Base-by-base conservation (phyloP, 345 rosid species). In the Melastoma malabathricum region DNA sequence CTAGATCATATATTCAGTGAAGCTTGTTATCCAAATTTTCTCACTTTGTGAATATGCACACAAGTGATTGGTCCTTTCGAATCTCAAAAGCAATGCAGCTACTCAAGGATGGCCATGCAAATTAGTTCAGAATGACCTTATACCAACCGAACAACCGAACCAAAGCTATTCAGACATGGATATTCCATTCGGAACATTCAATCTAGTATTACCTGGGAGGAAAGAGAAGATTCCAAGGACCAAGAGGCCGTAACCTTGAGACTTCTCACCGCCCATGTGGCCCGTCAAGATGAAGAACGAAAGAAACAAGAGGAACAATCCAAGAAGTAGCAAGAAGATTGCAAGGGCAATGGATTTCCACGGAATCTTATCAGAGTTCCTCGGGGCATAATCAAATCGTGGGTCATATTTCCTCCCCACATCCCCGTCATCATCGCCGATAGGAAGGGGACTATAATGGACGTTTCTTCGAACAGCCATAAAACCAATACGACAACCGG, bases 271-370 rank as follows among this genome's bases (percentile, higher is more conserved):
- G 41, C 79, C 89, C 88, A 89, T 83, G 64, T 89, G 97, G 61
- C 96, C 94, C 4, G 78, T 74, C 54, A 86, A 65, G 68, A 89
- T 73, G 62, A 86, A 81, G 64, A 77, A 44, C 2, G 89, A 66
- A 46, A 89, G 80, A 56, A 80, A 76, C 23, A 89, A 79, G 63
- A 86, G 86, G 53, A 80, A 19, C 2, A 64, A 83, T 43, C 96
- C 96, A 15, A 86, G 88, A 23, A 51, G 59, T 29, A 86, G 75
- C 61, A 89, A 66, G 58, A 80, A 80, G 29, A 86, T 47, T 19
- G 94, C 97, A 29, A 89, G 73, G 19, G 68, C 79, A 39, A 89
- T 78, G 20, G 96, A 89, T 64, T 66, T 89, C 94, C 94, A 81
- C 0, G 97, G 96, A 13, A 86, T 68, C 69, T 58, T 73, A 67